These are phyloP conservation scores for Phaeotremella skinneri DNA, from an alignment of 768 basidiomycete genomes.

Conservation along the genomic window DNA sequence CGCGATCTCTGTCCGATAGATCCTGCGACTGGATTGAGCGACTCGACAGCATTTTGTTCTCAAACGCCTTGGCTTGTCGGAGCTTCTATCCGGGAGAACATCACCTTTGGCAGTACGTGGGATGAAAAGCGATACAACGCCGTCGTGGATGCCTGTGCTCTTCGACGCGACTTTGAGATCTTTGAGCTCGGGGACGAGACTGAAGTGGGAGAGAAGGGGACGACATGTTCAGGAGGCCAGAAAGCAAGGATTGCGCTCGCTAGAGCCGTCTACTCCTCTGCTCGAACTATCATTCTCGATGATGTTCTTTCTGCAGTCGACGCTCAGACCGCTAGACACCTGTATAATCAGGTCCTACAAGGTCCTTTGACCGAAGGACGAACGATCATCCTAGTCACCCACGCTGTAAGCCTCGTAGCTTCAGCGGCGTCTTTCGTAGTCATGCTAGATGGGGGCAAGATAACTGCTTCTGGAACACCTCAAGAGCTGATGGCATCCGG, in stretches of 20 bases:
- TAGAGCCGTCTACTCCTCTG: constrained; percentile 46
- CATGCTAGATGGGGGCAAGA: constrained; percentile 41
- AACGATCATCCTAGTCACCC: constrained; percentile 48
- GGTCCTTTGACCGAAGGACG: constrained; percentile 35
- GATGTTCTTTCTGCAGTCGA: constrained; percentile 50
- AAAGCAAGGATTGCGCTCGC: constrained; percentile 50
- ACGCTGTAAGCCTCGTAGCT: constrained; percentile 48
- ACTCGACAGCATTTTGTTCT: constrained; percentile 46
- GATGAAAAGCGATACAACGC: constrained; percentile 45
- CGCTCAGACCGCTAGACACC: constrained; percentile 48
- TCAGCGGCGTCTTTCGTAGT: constrained; percentile 46
- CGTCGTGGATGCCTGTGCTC: constrained; percentile 47
- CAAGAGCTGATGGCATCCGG: constrained; percentile 30
- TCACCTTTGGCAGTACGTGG: constrained; percentile 38
- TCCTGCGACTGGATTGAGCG: constrained; percentile 41
- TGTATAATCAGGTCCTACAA: constrained; percentile 34
- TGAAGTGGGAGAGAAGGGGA: constrained; percentile 51
- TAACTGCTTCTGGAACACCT: constrained; percentile 38
- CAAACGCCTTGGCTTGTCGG: constrained; percentile 49
- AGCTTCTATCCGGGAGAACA: constrained; percentile 49
- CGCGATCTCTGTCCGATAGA: constrained; percentile 44
- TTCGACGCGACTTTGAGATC: constrained; percentile 48
- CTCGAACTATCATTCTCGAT: constrained; percentile 46
- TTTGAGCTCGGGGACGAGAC: constrained; percentile 56
- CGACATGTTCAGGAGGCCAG: constrained; percentile 46